Conservation (phyloP, 2,329 filamentous ascomycete species). For the Shiraia sp. region DNA sequence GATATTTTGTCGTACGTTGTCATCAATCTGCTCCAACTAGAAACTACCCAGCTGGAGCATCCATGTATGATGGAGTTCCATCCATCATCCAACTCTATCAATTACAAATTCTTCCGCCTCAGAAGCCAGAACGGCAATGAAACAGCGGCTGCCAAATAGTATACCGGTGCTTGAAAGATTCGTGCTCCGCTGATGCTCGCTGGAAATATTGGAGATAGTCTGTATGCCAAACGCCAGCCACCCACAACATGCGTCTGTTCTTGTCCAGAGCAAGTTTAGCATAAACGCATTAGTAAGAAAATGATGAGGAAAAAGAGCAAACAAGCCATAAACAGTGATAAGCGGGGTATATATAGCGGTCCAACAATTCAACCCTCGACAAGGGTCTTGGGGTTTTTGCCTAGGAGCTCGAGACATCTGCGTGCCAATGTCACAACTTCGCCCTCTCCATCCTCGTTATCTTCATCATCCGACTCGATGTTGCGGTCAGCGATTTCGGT, state of each 20-base stretch:
- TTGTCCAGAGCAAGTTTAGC: conserved; percentile 22
- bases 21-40: background rate
- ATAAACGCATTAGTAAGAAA: conserved; percentile 32
- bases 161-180: conserved; percentile 36
- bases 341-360: conserved; percentile 26
- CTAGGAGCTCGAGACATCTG: conserved; percentile 83
- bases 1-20: conserved; percentile 18
- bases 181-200: conserved; percentile 46
- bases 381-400: conserved; percentile 76
- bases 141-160: conserved; percentile 32
- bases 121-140: conserved; percentile 5
- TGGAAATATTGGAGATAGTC: conserved; percentile 40
- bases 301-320: conserved; percentile 24
- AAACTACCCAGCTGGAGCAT: background rate
- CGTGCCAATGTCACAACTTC: conserved; percentile 92
- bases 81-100: conserved; percentile 20
- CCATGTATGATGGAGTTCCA: background rate
- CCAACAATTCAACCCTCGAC: conserved; percentile 68
- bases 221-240: conserved; percentile 36
- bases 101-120: conserved; percentile 28
- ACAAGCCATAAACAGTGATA: conserved; percentile 18
- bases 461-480: conserved; percentile 83
- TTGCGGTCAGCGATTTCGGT: conserved; percentile 87
- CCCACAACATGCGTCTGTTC: conserved; percentile 22
- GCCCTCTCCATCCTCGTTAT: conserved; percentile 86